Evolutionary conservation across 106 monocot genomes (phyloP).

Genomic region (Dactylorhiza incarnata): DNA sequence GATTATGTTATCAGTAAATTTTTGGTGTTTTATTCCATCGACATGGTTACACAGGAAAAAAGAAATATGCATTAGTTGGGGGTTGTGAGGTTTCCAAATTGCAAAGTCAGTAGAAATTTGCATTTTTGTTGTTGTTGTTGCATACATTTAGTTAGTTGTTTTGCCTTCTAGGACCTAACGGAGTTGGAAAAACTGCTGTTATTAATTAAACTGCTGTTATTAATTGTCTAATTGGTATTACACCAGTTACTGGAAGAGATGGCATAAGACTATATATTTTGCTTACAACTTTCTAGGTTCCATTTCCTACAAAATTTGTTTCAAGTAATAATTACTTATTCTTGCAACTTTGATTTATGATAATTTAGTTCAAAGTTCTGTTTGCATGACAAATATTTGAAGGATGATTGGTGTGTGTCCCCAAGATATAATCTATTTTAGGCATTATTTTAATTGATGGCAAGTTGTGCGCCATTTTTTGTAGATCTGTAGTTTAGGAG

Average conservation of each 20-base stretch:
- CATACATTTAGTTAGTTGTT: slow-evolving; percentile 85
- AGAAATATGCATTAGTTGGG: too few relatives aligned
- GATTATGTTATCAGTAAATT: too few relatives aligned
- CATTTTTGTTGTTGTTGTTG: too few relatives aligned
- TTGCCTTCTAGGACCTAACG: slow-evolving; percentile 95
- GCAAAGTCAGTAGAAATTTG: too few relatives aligned
- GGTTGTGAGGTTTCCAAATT: too few relatives aligned
- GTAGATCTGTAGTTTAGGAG: too few relatives aligned
- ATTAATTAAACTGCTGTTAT: slow-evolving; percentile 88
- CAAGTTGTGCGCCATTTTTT: too few relatives aligned
- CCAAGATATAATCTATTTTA: too few relatives aligned
- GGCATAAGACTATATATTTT: slow-evolving; percentile 33
- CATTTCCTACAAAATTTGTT: background rate
- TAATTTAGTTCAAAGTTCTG: slow-evolving; percentile 58
- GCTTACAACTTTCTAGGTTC: background rate
- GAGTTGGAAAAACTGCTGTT: too few relatives aligned
- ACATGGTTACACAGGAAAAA: too few relatives aligned
- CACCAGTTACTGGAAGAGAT: slow-evolving; percentile 84
- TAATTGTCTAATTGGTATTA: slow-evolving; percentile 86
- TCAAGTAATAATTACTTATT: background rate
- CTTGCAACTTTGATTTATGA: slow-evolving; percentile 78
- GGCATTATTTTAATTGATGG: too few relatives aligned
- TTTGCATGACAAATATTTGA: slow-evolving; percentile 81
- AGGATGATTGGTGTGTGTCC: slow-evolving; percentile 92
- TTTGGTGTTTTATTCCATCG: too few relatives aligned